Conservation (phyloP, 345 rosid species). For the Punica granatum region DNA sequence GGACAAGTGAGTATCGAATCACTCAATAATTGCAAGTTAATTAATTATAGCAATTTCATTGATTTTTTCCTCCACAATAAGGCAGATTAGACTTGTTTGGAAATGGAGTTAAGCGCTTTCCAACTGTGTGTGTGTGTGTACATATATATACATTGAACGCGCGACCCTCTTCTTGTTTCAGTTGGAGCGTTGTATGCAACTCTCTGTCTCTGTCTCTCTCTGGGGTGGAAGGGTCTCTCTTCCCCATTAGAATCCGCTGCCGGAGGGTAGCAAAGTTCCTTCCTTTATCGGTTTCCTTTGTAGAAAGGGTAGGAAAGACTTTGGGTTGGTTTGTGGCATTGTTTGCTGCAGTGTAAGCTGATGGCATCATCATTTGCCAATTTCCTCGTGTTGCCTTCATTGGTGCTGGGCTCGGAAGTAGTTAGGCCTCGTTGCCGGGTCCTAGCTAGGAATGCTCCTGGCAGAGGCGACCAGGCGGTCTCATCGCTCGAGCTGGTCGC, state of each 20-base stretch:
- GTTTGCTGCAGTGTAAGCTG: neutral
- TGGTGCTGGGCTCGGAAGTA: slow-evolving; percentile 14
- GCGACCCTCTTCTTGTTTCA: neutral
- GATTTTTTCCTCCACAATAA: no score
- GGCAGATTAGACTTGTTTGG: no score
- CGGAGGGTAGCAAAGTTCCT: neutral
- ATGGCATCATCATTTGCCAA: slow-evolving; percentile 21
- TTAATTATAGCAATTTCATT: no score
- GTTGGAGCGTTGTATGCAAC: neutral
- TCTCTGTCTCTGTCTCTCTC: neutral
- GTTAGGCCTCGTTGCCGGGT: slow-evolving; percentile 26
- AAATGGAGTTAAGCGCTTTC: no score
- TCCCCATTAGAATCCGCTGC: no score
- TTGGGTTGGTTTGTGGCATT: neutral
- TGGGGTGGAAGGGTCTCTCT: no score
- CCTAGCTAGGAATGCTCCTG: slow-evolving; percentile 31
- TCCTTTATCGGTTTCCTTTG: neutral
- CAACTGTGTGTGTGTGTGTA: no score
- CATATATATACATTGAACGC: neutral
- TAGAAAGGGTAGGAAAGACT: neutral
- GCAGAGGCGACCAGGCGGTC: slow-evolving; percentile 22
- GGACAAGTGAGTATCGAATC: no score
- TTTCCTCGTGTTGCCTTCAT: slow-evolving; percentile 20
- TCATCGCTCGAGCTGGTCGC: slow-evolving; percentile 23
- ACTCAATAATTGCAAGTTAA: no score